Base-by-base conservation (phyloP, 768 basidiomycete species). In the Polyporus arcularius region DNA sequence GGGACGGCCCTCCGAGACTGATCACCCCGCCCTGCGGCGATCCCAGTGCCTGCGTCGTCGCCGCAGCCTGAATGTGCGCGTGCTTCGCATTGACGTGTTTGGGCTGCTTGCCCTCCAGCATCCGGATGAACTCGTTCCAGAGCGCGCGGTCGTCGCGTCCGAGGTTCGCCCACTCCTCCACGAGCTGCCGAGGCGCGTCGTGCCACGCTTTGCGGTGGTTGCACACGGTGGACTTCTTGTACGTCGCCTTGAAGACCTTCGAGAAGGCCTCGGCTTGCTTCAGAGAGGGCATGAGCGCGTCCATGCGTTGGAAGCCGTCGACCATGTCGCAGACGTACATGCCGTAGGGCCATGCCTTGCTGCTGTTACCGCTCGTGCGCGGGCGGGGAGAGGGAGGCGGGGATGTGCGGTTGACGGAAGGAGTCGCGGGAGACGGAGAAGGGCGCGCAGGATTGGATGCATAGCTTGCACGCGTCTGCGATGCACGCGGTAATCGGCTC, bases 201-300 rank as follows among this genome's bases (percentile, higher is more conserved):
- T 82, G 77, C 82, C 88, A 89, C 45, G 87, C 81, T 0, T 83
- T 84, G n/a, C 86, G 80, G 65, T 88, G 87, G 12, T 87, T 81
- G 69, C 87, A 88, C 15, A 89, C 85, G 0, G 88, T 89, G 67
- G 84, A 85, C 73, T 89, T 89, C 38, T 89, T 86, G 67, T 89
- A 89, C 32, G 86, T 79, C 64, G 81, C 84, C 38, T 85, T 84
- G 71, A 90, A 90, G 41, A 88, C 83, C 45, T 84, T 83, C 69
- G 88, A 85, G 58, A 89, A 89, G 6, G 87, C 86, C 1, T 75
- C 74, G n/a, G 82, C 82, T 65, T 89, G 88, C 3, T 85, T 88
- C 66, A 84, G 76, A 39, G 75, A 74, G 12, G 80, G 74, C 9
- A 74, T 73, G 43, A 80, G 64, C n/a, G 57, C 18, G 55, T 79